phyloP scores from a whole-genome alignment of 1,284 basidiomycete genomes.

The Apiotrichum mycotoxinovorans region DNA sequence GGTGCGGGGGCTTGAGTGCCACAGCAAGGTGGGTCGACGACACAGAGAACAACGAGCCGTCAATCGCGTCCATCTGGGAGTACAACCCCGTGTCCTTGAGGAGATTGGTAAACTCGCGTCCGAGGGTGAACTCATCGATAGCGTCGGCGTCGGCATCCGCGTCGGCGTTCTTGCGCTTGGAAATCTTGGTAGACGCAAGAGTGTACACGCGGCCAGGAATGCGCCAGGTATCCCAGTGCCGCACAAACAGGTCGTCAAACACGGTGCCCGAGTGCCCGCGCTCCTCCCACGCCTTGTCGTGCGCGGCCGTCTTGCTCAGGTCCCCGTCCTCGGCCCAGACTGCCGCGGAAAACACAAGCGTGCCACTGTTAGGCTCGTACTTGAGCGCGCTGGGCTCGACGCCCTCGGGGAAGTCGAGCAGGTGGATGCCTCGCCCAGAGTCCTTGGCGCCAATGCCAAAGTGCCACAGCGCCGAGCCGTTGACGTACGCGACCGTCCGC shows the following conservation, averaged over 20 bases:
- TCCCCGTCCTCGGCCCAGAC: constrained; percentile 67
- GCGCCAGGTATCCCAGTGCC: constrained; percentile 88
- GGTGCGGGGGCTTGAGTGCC: constrained; percentile 72
- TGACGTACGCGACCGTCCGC: constrained; percentile 44
- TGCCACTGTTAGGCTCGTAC: constrained; percentile 52
- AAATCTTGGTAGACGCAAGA: constrained; percentile 46
- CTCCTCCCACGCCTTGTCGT: constrained; percentile 67
- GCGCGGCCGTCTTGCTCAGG: constrained; percentile 61
- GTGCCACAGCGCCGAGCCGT: constrained; percentile 31
- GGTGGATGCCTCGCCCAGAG: constrained; percentile 7
- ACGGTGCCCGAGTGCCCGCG: constrained; percentile 71
- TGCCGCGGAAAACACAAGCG: constrained; percentile 63
- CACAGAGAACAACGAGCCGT: constrained; percentile 58
- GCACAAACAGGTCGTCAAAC: constrained; percentile 69
- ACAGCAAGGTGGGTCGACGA: constrained; percentile 68
- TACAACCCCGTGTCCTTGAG: constrained; percentile 62
- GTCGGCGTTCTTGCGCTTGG: constrained; percentile 33
- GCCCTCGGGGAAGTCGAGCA: constrained; percentile 51
- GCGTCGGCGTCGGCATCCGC: constrained; percentile 34
- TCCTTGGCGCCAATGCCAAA: constrained; percentile 21
- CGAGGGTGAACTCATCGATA: constrained; percentile 26
- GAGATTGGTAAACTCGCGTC: constrained; percentile 58
- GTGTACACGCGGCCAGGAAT: constrained; percentile 61
- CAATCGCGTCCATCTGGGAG: constrained; percentile 69
- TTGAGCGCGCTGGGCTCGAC: constrained; percentile 61